Evolutionary conservation across 2,329 filamentous ascomycete genomes (phyloP), one percentile per base, ranked within the genome.

Genomic region (Beauveria australis): DNA sequence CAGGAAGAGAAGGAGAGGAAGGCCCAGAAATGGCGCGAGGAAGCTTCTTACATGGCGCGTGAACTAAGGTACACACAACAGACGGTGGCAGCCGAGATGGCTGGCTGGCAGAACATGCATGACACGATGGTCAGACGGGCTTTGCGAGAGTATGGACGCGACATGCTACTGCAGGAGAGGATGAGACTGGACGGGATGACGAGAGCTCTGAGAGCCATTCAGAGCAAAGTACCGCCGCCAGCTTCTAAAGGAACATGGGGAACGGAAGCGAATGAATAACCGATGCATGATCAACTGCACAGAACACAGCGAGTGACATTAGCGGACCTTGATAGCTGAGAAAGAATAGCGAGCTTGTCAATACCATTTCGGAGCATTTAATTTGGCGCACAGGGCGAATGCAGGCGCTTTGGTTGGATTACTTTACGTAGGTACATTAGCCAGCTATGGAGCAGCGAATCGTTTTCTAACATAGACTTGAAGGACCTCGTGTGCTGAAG

Each of bases 61-160:
- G 94, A 99, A 73, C 77, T 99, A 60, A 79, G 91, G 54, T 96
- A 94, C 73, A 96, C 92, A 53, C 93, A 97, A 75, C 91, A 95
- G 73, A 91, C 93, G 16, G 93, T 97, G 26, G 93, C 95, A 7
- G 82, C 86, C 1, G 94, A 99, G 75, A 74, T 99, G 60, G 94
- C 94, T 0, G 92, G 90, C 18, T 99, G 94, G 91, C 92, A 96
- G 69, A 91, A 95, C 46, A 84, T 92, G 76, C 86, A 96, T 69
- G 90, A 91, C 66, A 85, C 83, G 68, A 85, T 90, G 75, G 92
- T 89, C 1, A 79, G 86, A 63, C 83, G 83, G 62, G 89, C 91
- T 30, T 83, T 97, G 63, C 84, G 81, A 65, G 86, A 91, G 52
- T 84, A 96, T 66, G 93, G 89, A 19, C 83, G 80, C 68, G 84